Percentiles rank a stretch among this genome's conserved stretches.
Evolutionary conservation across 352 stramenopile genomes (phyloP).

Genomic region (Globisporangium heterothallicum): DNA sequence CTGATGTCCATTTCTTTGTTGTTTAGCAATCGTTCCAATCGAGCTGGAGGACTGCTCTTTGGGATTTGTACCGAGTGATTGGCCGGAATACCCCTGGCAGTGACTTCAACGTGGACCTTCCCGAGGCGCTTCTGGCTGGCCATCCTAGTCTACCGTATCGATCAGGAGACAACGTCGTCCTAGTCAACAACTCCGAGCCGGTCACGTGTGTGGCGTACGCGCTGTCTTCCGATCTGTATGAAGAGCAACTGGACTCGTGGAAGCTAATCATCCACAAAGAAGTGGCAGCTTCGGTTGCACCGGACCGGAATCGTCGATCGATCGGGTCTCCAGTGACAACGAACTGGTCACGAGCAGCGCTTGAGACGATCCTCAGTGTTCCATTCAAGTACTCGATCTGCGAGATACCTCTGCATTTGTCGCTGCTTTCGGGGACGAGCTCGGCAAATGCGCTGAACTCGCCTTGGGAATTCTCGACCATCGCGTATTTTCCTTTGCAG

Average conservation of each 20-base stretch:
- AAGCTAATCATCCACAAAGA: conserved; percentile 55
- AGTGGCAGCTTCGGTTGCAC: conserved; percentile 17
- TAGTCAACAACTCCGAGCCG: conserved; percentile 91
- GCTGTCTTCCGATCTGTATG: conserved; percentile 88
- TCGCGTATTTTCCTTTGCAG: conserved; percentile 78
- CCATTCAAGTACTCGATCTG: conserved; percentile 61
- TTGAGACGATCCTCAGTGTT: conserved; percentile 41
- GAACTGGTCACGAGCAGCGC: conserved; percentile 62
- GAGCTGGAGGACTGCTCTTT: conserved; percentile 60
- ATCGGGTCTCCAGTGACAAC: conserved; percentile 28
- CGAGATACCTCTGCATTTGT: conserved; percentile 60
- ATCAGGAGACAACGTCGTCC: conserved; percentile 85
- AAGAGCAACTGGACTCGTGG: conserved; percentile 63
- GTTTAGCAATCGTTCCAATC: conserved; percentile 17
- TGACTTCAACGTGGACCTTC: conserved; percentile 72
- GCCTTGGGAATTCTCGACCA: conserved; percentile 68
- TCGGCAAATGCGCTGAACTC: conserved; percentile 24
- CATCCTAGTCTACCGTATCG: conserved; percentile 87
- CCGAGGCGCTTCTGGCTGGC: conserved; percentile 58
- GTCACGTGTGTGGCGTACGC: conserved; percentile 95
- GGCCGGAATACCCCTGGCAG: conserved; percentile 53
- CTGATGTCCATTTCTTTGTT: background rate
- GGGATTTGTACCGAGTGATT: conserved; percentile 62
- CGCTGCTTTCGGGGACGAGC: conserved; percentile 37
- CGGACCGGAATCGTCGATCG: conserved; percentile 14